These are phyloP conservation scores for Paracorniculantispora psalliotae DNA, from an alignment of 2,329 filamentous ascomycete species.

Conservation along the genomic window DNA sequence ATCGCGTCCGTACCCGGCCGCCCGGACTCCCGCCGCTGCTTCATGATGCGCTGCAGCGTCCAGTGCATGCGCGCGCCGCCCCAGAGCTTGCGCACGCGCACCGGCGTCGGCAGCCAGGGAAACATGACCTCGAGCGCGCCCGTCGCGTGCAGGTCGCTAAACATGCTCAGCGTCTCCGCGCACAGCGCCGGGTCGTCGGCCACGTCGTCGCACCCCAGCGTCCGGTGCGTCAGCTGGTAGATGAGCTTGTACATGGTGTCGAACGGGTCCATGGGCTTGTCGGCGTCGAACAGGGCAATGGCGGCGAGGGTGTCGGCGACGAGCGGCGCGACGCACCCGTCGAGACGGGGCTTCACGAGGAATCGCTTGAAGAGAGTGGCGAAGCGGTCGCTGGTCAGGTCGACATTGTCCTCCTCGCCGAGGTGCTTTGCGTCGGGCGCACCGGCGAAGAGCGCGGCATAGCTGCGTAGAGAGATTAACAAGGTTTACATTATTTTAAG, in stretches of 20 bases:
- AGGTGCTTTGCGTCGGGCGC: conserved; percentile 22
- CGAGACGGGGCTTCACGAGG: conserved; percentile 32
- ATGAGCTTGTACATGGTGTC: conserved; percentile 47
- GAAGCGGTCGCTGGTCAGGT: conserved; percentile 21
- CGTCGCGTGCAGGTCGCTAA: conserved; percentile 40
- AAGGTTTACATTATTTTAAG: background rate
- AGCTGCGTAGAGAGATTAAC: conserved; percentile 16
- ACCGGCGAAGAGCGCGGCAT: conserved; percentile 27
- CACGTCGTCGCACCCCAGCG: conserved; percentile 48
- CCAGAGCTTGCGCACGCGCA: conserved; percentile 37
- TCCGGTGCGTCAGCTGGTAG: conserved; percentile 52
- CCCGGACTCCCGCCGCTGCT: conserved; percentile 38
- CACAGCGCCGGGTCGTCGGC: conserved; percentile 40
- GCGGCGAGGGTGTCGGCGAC: conserved; percentile 32
- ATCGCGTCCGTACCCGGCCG: conserved; percentile 43
- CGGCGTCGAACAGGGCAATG: conserved; percentile 1
- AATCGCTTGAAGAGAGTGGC: conserved; percentile 31
- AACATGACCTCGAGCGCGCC: conserved; percentile 45
- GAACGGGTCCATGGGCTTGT: conserved; percentile 41
- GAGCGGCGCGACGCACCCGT: conserved; percentile 34
- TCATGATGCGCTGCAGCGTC: conserved; percentile 43
- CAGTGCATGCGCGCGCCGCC: conserved; percentile 44
- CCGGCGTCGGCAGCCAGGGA: conserved; percentile 44
- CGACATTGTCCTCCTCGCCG: conserved; percentile 18
- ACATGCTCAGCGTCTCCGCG: conserved; percentile 37